Evolutionary conservation across 2,329 filamentous ascomycete species (phyloP).

Genomic region (Penicillium sp.): DNA sequence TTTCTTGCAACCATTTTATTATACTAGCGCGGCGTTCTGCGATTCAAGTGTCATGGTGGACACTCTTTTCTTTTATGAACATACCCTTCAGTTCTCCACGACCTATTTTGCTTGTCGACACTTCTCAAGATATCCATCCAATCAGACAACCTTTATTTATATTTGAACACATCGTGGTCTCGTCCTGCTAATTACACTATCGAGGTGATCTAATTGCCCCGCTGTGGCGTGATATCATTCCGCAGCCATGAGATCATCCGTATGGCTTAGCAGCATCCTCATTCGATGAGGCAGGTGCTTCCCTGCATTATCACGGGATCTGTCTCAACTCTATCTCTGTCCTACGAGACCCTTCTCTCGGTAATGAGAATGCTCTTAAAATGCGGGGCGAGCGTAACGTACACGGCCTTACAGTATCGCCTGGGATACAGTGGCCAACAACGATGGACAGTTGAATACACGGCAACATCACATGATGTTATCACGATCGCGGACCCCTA

Average conservation of each 20-base stretch:
- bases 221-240: conserved; percentile 18
- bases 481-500: no score
- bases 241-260: conserved; percentile 19
- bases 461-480: no score
- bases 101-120: conserved; percentile 11
- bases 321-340: conserved; percentile 12
- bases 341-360: not conserved
- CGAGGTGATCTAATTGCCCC: not conserved
- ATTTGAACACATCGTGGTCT: not conserved
- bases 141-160: conserved; percentile 8
- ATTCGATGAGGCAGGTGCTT: not conserved
- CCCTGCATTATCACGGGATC: not conserved
- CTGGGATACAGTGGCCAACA: no score
- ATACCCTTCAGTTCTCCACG: conserved; percentile 8
- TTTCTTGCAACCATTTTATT: not conserved
- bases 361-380: not conserved
- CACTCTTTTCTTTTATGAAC: conserved; percentile 14
- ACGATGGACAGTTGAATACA: no score
- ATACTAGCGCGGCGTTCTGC: conserved; percentile 19
- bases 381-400: not conserved
- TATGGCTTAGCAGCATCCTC: conserved; percentile 1
- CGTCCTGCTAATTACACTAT: conserved; percentile 4
- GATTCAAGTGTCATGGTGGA: conserved; percentile 15
- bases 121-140: conserved; percentile 2
- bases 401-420: no score